Percentiles rank a stretch among this genome's conserved stretches.
phyloP scores from a whole-genome alignment of 257 asterid genomes.

The Nicotiana attenuata region DNA sequence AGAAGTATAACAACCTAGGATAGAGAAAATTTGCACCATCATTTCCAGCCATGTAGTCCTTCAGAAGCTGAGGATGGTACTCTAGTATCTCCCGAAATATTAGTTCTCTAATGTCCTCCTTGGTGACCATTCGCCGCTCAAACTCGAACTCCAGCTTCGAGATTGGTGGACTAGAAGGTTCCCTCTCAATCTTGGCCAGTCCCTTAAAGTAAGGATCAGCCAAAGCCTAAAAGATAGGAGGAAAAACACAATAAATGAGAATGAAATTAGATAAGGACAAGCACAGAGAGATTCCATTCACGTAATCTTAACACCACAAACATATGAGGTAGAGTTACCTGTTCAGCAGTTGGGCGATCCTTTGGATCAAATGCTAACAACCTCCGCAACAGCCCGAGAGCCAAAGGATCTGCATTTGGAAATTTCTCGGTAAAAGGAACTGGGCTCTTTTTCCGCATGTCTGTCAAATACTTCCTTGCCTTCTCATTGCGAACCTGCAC shows the following conservation, averaged over 20 bases:
- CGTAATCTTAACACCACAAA: not conserved
- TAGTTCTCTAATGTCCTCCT: constrained; percentile 77
- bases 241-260: not conserved
- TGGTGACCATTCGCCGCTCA: constrained; percentile 73
- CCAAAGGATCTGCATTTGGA: constrained; percentile 61
- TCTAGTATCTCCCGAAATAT: constrained; percentile 81
- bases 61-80: constrained; percentile 76
- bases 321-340: constrained; percentile 37
- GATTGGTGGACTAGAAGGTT: constrained; percentile 81
- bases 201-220: constrained; percentile 95
- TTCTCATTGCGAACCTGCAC: constrained; percentile 87
- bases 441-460: constrained; percentile 63
- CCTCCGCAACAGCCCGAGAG: constrained; percentile 63
- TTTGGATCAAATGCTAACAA: constrained; percentile 89
- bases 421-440: constrained; percentile 65
- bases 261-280: not conserved
- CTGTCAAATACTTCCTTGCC: constrained; percentile 78
- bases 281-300: not conserved
- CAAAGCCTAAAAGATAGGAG: constrained; percentile 50
- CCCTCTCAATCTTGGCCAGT: constrained; percentile 77
- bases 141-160: constrained; percentile 88
- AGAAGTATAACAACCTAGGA: constrained; percentile 57
- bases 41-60: constrained; percentile 79
- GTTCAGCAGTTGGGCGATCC: constrained; percentile 89
- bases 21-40: constrained; percentile 68